A percentile compares a stretch with the other conserved stretches of the same genome.
Evolutionary conservation across 2,329 filamentous ascomycete species (phyloP).

Genomic region (Macrophomina tecta): DNA sequence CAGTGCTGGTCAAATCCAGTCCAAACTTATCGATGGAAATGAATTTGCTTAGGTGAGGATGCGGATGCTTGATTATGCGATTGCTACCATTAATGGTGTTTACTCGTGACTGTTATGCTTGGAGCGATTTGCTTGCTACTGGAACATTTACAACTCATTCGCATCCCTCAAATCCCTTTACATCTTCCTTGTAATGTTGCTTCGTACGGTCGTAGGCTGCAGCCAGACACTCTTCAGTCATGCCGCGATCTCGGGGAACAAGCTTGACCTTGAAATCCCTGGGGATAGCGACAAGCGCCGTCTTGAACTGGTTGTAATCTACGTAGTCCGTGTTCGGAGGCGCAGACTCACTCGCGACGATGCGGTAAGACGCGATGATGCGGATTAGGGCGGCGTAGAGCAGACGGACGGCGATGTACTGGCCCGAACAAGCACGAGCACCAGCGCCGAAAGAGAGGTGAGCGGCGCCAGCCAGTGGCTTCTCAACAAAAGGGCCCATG

Average conservation of each 20-base stretch:
- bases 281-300: conserved; percentile 65
- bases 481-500: conserved; percentile 41
- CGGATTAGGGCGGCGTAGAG: conserved; percentile 58
- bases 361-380: conserved; percentile 56
- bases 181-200: conserved; percentile 54
- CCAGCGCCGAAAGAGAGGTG: conserved; percentile 62
- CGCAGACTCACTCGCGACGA: conserved; percentile 54
- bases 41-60: too few species aligned
- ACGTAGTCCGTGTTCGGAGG: conserved; percentile 68
- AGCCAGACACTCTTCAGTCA: conserved; percentile 50
- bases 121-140: not conserved
- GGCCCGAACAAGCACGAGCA: conserved; percentile 58
- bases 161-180: conserved; percentile 25
- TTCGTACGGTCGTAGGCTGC: conserved; percentile 54
- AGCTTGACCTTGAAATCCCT: conserved; percentile 63
- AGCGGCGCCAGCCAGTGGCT: conserved; percentile 31
- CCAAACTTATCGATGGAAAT: not conserved
- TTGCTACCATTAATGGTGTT: too few species aligned
- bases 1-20: too few species aligned
- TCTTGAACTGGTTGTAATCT: conserved; percentile 67
- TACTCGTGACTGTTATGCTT: too few species aligned
- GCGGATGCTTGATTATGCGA: too few species aligned
- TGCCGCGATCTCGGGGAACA: conserved; percentile 55
- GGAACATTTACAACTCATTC: not conserved
- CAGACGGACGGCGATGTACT: conserved; percentile 58